Conservation (phyloP, 495 filamentous ascomycete genomes). For the Hypoxylon lienhwacheense region DNA sequence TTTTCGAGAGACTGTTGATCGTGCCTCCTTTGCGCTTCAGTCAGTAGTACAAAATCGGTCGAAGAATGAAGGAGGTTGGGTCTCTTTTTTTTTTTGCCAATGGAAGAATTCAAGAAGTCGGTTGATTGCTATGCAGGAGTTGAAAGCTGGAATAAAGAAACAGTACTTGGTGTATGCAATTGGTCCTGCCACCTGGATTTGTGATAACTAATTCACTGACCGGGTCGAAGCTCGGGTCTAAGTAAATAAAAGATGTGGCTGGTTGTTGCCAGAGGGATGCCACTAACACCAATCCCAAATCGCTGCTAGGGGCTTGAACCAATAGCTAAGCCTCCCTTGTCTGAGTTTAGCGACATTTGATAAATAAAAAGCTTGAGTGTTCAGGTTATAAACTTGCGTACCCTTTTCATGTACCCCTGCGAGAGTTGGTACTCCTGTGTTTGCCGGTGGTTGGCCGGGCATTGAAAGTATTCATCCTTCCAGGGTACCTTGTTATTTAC, state of each 20-base stretch:
- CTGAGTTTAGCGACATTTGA: too few relatives aligned
- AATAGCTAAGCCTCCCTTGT: slow-evolving; percentile 23
- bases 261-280: slow-evolving; percentile 38
- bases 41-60: slow-evolving; percentile 25
- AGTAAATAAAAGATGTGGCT: slow-evolving; percentile 46
- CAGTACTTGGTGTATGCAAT: too few relatives aligned
- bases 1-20: slow-evolving; percentile 20
- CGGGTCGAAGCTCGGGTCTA: slow-evolving; percentile 6
- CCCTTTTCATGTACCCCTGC: too few relatives aligned
- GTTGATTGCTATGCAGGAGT: slow-evolving; percentile 11
- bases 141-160: slow-evolving; percentile 18
- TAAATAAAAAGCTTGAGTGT: too few relatives aligned
- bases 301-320: slow-evolving; percentile 7
- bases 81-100: too few relatives aligned
- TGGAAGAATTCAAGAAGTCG: too few relatives aligned
- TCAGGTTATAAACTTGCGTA: too few relatives aligned
- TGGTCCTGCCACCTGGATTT: slow-evolving; percentile 35
- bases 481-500: not conserved
- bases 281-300: slow-evolving; percentile 13
- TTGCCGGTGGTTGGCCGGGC: slow-evolving; percentile 14
- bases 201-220: slow-evolving; percentile 23
- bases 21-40: slow-evolving; percentile 33
- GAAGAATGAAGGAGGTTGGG: slow-evolving; percentile 29
- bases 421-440: slow-evolving; percentile 16
- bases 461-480: slow-evolving; percentile 2